phyloP scores from a whole-genome alignment of 164 flowering plant genomes.

The Piper longum region DNA sequence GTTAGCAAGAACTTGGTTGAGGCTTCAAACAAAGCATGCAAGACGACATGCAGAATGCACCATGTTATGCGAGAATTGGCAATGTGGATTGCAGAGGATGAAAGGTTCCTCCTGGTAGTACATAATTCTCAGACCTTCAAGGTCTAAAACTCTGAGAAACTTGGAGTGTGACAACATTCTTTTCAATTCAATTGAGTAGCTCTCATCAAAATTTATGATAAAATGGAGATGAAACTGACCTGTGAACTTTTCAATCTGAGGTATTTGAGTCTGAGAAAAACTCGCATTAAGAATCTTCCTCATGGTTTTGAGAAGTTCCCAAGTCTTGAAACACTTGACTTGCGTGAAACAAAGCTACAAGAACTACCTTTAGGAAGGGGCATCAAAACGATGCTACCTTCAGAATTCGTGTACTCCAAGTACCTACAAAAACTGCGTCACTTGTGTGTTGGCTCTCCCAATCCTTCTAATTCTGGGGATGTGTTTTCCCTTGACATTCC shows the following conservation, averaged over 20 bases:
- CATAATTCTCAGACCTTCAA: too few species aligned
- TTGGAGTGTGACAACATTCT: too few species aligned
- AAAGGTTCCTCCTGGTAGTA: not conserved
- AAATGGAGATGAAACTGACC: too few species aligned
- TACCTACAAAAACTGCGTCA: conserved; percentile 6
- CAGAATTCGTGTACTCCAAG: too few species aligned
- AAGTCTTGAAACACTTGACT: conserved; percentile 4
- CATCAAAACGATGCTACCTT: too few species aligned
- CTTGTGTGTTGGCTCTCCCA: not conserved
- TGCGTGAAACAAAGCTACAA: not conserved
- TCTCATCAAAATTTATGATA: too few species aligned
- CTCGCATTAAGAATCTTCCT: conserved; percentile 5
- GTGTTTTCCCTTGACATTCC: not conserved
- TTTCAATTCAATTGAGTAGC: too few species aligned
- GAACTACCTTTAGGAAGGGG: conserved; percentile 4
- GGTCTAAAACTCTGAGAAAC: too few species aligned
- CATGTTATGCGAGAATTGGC: conserved; percentile 10
- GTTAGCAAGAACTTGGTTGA: conserved; percentile 5
- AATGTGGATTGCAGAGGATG: conserved; percentile 2
- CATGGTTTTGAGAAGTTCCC: conserved; percentile 1
- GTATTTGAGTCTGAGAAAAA: conserved; percentile 6
- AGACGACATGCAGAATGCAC: conserved; percentile 4
- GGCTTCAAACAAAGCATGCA: not conserved
- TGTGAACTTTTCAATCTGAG: conserved; percentile 6
- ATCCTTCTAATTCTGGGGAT: not conserved